phyloP scores from a whole-genome alignment of 1,284 basidiomycete species.

The Heliocybe sulcata region DNA sequence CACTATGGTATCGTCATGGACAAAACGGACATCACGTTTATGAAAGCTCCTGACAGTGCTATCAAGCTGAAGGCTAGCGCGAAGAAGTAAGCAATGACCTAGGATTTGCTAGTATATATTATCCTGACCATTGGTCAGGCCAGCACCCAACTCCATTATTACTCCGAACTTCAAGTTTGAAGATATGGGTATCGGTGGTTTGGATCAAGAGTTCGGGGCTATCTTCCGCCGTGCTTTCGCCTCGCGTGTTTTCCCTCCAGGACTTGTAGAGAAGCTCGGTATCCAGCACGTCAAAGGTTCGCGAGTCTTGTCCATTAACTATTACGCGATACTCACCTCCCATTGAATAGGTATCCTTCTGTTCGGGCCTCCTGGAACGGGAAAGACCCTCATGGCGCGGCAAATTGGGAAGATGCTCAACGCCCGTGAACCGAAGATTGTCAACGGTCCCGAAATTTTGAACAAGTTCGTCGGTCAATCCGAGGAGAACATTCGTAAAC shows the following conservation, averaged over 20 bases:
- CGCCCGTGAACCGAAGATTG: conserved; percentile 96
- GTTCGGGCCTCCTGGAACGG: conserved; percentile 95
- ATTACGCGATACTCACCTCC: background rate
- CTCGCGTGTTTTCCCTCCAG: conserved; percentile 95
- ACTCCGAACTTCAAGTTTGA: conserved; percentile 99
- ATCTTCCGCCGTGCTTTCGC: conserved; percentile 99
- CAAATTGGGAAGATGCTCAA: conserved; percentile 99
- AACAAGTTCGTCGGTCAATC: conserved; percentile 97
- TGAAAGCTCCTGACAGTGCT: conserved; percentile 74
- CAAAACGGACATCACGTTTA: conserved; percentile 85
- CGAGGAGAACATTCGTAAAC: conserved; percentile 98
- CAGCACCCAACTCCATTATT: conserved; percentile 91
- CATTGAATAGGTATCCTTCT: conserved; percentile 73
- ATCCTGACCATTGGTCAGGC: conserved; percentile 33
- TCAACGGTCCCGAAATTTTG: conserved; percentile 96
- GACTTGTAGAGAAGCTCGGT: conserved; percentile 94
- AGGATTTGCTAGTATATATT: conserved; percentile 1
- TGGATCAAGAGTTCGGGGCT: conserved; percentile 91
- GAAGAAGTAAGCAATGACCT: conserved; percentile 57
- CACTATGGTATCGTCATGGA: conserved; percentile 81
- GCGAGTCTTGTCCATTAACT: conserved; percentile 6
- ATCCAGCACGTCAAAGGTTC: conserved; percentile 97
- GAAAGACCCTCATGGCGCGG: conserved; percentile 96
- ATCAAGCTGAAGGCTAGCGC: conserved; percentile 93
- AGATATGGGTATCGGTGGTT: conserved; percentile 99